These are phyloP conservation scores for Pythium sp. DNA, from an alignment of 352 stramenopile species.

Conservation along the genomic window DNA sequence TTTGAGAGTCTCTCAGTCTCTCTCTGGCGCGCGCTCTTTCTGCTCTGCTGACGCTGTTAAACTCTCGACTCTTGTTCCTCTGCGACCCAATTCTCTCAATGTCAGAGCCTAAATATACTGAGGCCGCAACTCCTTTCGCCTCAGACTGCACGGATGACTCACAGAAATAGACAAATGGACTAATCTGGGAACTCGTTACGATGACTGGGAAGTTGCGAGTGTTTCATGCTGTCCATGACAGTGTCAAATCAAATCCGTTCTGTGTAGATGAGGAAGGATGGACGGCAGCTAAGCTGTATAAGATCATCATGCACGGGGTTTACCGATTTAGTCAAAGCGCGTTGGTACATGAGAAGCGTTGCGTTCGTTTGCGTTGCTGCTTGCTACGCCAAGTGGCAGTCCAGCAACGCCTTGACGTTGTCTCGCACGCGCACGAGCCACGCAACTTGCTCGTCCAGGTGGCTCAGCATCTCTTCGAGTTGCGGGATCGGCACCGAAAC, in stretches of 20 bases:
- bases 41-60: not conserved
- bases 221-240: not conserved
- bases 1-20: not conserved
- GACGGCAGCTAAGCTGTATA: not conserved
- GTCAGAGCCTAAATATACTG: not conserved
- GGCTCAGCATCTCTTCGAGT: slow-evolving; percentile 74
- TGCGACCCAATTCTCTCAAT: not conserved
- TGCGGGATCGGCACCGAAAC: slow-evolving; percentile 67
- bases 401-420: slow-evolving; percentile 69
- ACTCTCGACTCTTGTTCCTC: not conserved
- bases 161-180: slow-evolving; percentile 2
- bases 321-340: not conserved
- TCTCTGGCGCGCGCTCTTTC: not conserved
- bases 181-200: not conserved
- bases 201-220: not conserved
- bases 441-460: slow-evolving; percentile 60
- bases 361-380: not conserved
- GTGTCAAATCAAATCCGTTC: not conserved
- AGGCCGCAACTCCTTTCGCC: not conserved
- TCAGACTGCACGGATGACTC: not conserved
- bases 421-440: slow-evolving; percentile 68
- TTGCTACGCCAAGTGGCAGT: slow-evolving; percentile 47
- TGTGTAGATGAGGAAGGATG: not conserved
- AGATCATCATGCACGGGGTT: not conserved
- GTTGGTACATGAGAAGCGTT: not conserved